A percentile compares a stretch with the other conserved stretches of the same genome.
phyloP scores from a whole-genome alignment of 495 filamentous ascomycete species.

The Neurospora tetrasperma region DNA sequence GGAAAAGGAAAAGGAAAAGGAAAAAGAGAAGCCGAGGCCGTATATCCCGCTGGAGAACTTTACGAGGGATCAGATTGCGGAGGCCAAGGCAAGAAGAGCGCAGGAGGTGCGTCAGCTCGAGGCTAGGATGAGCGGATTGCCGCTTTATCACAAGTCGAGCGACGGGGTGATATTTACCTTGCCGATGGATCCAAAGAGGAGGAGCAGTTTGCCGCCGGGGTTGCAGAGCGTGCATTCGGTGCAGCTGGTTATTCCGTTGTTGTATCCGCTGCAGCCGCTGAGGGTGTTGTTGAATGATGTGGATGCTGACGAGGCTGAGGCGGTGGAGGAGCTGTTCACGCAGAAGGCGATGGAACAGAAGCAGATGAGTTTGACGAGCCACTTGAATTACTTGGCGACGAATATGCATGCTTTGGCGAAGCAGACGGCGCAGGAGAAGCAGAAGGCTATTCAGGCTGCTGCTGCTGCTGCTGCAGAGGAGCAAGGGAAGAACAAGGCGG shows the following conservation, averaged over 20 bases:
- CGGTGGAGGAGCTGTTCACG: conserved; percentile 56
- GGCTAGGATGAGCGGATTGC: conserved; percentile 60
- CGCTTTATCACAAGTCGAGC: conserved; percentile 56
- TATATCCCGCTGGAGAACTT: conserved; percentile 36
- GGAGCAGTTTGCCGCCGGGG: conserved; percentile 47
- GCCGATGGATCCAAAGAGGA: conserved; percentile 59
- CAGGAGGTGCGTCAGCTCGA: conserved; percentile 66
- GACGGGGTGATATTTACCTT: conserved; percentile 64
- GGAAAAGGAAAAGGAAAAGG: too few relatives aligned
- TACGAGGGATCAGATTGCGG: conserved; percentile 45
- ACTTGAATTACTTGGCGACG: conserved; percentile 66
- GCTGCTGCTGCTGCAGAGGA: background rate
- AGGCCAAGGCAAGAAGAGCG: conserved; percentile 54
- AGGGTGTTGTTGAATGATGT: conserved; percentile 56
- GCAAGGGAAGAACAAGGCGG: background rate
- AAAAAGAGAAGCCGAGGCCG: background rate
- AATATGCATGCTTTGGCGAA: conserved; percentile 64
- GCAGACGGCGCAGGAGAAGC: conserved; percentile 16
- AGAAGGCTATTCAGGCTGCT: background rate
- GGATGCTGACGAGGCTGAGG: conserved; percentile 46
- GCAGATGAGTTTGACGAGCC: conserved; percentile 57
- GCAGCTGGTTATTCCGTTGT: conserved; percentile 57
- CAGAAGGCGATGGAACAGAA: conserved; percentile 45
- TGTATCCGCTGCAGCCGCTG: conserved; percentile 65
- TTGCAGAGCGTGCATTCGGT: conserved; percentile 55